Evolutionary conservation across 2,329 filamentous ascomycete species (phyloP).

Genomic region (Magnaporthiopsis rhizophila): DNA sequence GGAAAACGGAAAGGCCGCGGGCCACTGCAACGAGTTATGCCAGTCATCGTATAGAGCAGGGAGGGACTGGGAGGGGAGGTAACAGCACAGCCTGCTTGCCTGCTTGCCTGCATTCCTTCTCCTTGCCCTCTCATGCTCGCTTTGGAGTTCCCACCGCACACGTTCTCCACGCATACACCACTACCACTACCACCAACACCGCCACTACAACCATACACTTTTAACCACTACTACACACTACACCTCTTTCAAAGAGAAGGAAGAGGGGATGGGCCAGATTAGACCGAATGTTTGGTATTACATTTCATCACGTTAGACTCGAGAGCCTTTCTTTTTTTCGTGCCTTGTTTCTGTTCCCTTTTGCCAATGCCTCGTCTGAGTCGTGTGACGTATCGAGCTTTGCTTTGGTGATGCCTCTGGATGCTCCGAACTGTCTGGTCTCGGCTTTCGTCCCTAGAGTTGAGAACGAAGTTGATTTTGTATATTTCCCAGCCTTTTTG

Average conservation of each 20-base stretch:
- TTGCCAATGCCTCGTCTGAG: background rate
- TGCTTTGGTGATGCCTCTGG: too few relatives aligned
- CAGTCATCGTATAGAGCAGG: background rate
- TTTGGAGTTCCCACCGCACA: background rate
- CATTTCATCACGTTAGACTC: background rate
- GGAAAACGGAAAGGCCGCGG: background rate
- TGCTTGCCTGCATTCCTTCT: background rate
- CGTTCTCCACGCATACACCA: background rate
- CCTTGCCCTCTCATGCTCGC: background rate
- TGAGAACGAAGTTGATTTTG: too few relatives aligned
- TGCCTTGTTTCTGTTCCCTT: background rate
- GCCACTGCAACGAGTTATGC: background rate
- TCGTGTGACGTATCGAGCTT: background rate
- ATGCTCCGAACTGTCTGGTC: too few relatives aligned
- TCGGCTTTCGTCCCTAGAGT: too few relatives aligned
- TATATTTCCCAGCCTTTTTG: too few relatives aligned
- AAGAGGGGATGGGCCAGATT: background rate
- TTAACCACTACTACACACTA: background rate
- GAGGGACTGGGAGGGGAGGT: too few relatives aligned
- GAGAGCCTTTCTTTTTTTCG: background rate
- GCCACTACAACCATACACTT: background rate
- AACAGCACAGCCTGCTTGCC: background rate
- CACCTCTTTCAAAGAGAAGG: background rate
- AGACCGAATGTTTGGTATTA: background rate
- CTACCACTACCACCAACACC: background rate